Evolutionary conservation across 148 eudicot genomes (phyloP).

Genomic region (Gaultheria prostrata): DNA sequence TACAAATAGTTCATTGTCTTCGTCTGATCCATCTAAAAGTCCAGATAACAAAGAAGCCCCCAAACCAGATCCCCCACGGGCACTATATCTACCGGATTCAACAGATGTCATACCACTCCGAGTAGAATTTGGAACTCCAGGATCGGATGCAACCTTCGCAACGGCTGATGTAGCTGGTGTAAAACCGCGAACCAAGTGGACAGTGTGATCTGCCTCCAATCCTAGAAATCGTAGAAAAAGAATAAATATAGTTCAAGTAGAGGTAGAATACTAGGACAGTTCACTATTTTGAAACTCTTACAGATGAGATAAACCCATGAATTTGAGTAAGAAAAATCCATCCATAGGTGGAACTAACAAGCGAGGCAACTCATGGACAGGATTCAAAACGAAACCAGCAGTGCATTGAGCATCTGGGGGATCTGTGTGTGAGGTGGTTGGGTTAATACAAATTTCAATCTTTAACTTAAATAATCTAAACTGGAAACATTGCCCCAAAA

Average conservation of each 20-base stretch:
- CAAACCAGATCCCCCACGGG: conserved; percentile 31
- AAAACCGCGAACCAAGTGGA: conserved; percentile 57
- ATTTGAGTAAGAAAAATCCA: neutral
- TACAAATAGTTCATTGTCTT: conserved; percentile 18
- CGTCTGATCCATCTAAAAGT: conserved; percentile 19
- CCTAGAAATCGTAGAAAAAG: conserved; percentile 23
- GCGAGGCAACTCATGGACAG: neutral
- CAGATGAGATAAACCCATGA: neutral
- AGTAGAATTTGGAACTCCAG: conserved; percentile 27
- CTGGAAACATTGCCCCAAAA: neutral
- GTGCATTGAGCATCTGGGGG: neutral
- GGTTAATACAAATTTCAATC: neutral
- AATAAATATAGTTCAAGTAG: neutral
- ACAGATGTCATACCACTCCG: conserved; percentile 23
- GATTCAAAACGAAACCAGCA: neutral
- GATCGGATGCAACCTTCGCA: conserved; percentile 21
- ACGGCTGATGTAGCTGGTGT: conserved; percentile 34
- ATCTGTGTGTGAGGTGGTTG: neutral
- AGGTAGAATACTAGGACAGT: neutral
- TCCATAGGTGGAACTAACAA: neutral
- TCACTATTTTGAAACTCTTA: neutral
- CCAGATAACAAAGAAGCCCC: conserved; percentile 29
- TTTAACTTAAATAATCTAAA: neutral
- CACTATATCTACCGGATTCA: conserved; percentile 21
- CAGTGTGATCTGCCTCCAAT: conserved; percentile 52